Evolutionary conservation across 306 rosid genomes (phyloP).

Genomic region (Medicago ruthenica): DNA sequence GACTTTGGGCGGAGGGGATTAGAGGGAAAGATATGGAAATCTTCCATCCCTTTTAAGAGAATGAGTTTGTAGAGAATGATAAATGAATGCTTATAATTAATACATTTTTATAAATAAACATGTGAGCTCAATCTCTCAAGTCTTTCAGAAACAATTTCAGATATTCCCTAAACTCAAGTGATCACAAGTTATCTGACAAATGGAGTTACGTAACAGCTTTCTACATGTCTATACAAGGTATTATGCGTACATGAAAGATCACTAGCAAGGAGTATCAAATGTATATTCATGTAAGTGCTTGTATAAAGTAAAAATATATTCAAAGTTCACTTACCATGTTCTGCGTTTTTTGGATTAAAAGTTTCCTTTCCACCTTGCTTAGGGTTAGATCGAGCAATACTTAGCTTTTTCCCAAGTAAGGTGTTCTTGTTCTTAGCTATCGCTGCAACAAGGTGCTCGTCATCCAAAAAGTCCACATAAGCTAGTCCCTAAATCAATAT

Average conservation of each 20-base stretch:
- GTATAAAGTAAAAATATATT: background rate
- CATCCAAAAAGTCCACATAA: conserved; percentile 83
- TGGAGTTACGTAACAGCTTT: background rate
- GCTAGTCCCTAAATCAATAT: conserved; percentile 80
- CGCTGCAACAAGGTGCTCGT: conserved; percentile 81
- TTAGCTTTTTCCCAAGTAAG: conserved; percentile 77
- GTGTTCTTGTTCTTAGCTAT: conserved; percentile 68
- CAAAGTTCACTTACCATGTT: conserved; percentile 51
- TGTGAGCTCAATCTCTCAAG: background rate
- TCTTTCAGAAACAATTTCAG: conserved; percentile 6
- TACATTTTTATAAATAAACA: background rate
- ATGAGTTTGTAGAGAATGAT: no score
- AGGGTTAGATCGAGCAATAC: conserved; percentile 85
- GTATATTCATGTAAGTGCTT: conserved; percentile 29
- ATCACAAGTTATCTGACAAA: background rate
- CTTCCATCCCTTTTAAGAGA: no score
- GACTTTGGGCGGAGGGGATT: no score
- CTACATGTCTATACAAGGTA: conserved; percentile 3
- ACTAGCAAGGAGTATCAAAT: conserved; percentile 6
- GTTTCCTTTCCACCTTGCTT: conserved; percentile 62
- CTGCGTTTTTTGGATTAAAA: conserved; percentile 44
- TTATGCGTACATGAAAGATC: conserved; percentile 22
- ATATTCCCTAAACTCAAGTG: background rate
- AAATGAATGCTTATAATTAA: no score
- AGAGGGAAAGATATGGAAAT: no score